Conservation (phyloP, 306 rosid genomes). For the Cercis canadensis region DNA sequence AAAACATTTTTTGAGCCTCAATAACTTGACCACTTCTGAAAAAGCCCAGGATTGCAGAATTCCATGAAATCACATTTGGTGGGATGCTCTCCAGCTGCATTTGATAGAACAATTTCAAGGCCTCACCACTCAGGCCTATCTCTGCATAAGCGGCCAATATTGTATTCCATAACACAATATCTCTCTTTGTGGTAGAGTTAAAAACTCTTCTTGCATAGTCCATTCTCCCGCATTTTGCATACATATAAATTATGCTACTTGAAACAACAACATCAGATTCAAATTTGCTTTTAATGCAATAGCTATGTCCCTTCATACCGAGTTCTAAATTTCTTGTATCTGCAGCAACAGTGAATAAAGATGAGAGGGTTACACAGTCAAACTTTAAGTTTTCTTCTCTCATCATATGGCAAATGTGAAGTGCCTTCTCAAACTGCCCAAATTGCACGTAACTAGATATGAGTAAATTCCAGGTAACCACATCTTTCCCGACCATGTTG, state of each 20-base stretch:
- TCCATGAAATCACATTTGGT: conserved; percentile 81
- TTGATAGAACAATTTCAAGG: conserved; percentile 72
- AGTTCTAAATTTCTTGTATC: conserved; percentile 55
- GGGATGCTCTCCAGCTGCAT: conserved; percentile 77
- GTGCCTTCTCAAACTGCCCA: conserved; percentile 65
- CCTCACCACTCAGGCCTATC: conserved; percentile 72
- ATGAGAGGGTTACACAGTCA: conserved; percentile 74
- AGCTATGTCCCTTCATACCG: conserved; percentile 71
- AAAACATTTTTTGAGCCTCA: conserved; percentile 69
- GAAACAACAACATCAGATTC: conserved; percentile 64
- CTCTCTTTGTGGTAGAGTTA: conserved; percentile 41
- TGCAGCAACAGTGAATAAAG: conserved; percentile 68
- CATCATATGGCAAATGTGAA: conserved; percentile 61
- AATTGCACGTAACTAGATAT: conserved; percentile 64
- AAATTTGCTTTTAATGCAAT: conserved; percentile 69
- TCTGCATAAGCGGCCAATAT: conserved; percentile 81
- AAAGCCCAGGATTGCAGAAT: conserved; percentile 71
- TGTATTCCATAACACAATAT: conserved; percentile 82
- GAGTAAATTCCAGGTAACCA: conserved; percentile 81
- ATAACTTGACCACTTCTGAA: conserved; percentile 70
- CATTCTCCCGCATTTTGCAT: conserved; percentile 71
- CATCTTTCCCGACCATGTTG: conserved; percentile 60
- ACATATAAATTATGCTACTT: conserved; percentile 70
- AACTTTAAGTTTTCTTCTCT: conserved; percentile 58
- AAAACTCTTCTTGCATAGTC: conserved; percentile 66